Evolutionary conservation across 2,329 filamentous ascomycete species (phyloP).

Genomic region (Ceratocystis harringtonii): DNA sequence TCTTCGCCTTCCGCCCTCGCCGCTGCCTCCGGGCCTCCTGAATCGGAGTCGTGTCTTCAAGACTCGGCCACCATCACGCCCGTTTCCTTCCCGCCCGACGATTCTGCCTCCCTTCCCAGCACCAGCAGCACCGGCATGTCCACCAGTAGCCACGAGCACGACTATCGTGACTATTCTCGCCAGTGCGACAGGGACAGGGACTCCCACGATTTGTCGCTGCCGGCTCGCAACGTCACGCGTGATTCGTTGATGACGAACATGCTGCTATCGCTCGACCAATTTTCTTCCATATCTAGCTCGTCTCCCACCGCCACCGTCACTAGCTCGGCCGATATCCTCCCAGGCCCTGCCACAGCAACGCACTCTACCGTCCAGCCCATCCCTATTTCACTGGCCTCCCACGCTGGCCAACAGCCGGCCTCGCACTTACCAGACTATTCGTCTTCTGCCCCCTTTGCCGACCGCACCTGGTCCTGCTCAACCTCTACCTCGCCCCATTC

Average conservation of each 20-base stretch:
- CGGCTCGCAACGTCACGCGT: slow-evolving; percentile 59
- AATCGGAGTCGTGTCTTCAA: slow-evolving; percentile 25
- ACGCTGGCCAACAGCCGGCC: slow-evolving; percentile 7
- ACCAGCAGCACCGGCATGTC: slow-evolving; percentile 23
- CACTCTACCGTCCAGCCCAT: slow-evolving; percentile 20
- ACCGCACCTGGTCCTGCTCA: slow-evolving; percentile 17
- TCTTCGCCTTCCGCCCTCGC: background rate
- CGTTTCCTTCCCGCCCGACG: slow-evolving; percentile 18
- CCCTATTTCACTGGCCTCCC: slow-evolving; percentile 8
- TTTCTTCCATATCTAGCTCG: slow-evolving; percentile 34
- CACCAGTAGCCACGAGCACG: slow-evolving; percentile 23
- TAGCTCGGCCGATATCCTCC: slow-evolving; percentile 14
- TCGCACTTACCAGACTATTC: background rate
- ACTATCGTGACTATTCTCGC: slow-evolving; percentile 16
- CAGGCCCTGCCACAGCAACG: slow-evolving; percentile 11
- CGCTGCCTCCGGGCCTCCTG: background rate
- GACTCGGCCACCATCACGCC: slow-evolving; percentile 26
- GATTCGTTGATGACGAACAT: slow-evolving; percentile 94
- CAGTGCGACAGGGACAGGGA: slow-evolving; percentile 42
- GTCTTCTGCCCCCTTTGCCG: slow-evolving; percentile 15
- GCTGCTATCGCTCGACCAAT: slow-evolving; percentile 80
- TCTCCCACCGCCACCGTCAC: slow-evolving; percentile 26
- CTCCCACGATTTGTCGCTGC: slow-evolving; percentile 76
- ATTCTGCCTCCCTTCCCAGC: background rate
- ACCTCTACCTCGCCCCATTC: slow-evolving; percentile 12